Conservation (phyloP, 352 stramenopile species). For the Bremia lactucae region DNA sequence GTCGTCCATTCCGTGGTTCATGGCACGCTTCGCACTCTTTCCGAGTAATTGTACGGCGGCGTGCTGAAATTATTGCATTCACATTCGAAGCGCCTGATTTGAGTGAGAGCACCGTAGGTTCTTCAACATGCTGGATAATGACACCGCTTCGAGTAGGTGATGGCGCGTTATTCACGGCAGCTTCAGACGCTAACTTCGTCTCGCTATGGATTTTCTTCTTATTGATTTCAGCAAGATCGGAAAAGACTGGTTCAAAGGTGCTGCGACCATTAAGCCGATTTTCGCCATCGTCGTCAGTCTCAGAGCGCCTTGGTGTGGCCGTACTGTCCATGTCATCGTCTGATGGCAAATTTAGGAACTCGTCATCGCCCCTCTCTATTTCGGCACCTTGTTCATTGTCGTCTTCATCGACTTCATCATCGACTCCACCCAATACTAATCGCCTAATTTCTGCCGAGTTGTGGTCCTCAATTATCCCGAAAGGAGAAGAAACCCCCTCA, state of each 20-base stretch:
- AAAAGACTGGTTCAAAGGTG: too few species aligned
- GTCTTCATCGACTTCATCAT: conserved; percentile 20
- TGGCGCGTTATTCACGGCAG: conserved; percentile 7
- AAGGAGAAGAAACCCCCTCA: neutral
- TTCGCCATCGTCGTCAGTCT: conserved; percentile 39
- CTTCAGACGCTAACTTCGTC: conserved; percentile 25
- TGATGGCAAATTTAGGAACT: conserved; percentile 58
- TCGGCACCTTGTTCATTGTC: conserved; percentile 48
- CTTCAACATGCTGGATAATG: conserved; percentile 14
- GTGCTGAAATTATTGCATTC: conserved; percentile 51
- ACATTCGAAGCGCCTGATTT: conserved; percentile 53
- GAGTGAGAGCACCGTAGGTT: conserved; percentile 20
- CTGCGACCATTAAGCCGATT: neutral
- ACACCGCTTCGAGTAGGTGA: conserved; percentile 16
- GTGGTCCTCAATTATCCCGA: conserved; percentile 7
- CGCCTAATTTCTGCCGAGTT: conserved; percentile 14
- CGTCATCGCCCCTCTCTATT: conserved; percentile 70
- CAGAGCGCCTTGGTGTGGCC: conserved; percentile 32
- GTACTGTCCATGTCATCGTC: conserved; percentile 70
- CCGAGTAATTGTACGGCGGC: conserved; percentile 46
- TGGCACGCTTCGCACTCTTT: conserved; percentile 72
- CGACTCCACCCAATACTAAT: neutral
- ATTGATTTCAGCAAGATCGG: too few species aligned
- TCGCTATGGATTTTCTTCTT: conserved; percentile 17
- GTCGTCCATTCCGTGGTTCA: conserved; percentile 60